These are phyloP conservation scores for Cryptosporidium sp. DNA, from an alignment of 169 alveolate genomes.

Conservation along the genomic window DNA sequence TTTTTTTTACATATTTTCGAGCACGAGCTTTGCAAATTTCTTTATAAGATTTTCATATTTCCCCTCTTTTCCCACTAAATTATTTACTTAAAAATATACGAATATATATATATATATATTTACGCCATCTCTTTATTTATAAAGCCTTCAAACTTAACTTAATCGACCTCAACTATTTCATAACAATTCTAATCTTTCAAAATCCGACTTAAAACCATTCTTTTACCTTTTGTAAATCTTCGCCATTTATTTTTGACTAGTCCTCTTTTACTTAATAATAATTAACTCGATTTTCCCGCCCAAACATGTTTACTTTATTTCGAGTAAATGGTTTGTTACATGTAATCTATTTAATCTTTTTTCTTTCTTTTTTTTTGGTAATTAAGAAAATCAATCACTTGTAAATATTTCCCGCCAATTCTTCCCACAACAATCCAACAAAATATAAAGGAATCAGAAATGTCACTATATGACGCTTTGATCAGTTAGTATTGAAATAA, in stretches of 20 bases:
- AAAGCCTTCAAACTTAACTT: too few species aligned
- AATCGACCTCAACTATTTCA: too few species aligned
- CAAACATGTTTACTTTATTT: not conserved
- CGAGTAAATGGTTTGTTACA: not conserved
- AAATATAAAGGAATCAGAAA: not conserved
- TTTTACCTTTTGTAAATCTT: too few species aligned
- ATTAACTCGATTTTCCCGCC: not conserved
- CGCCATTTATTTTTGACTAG: not conserved
- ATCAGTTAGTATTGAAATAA: too few species aligned
- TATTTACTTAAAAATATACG: not conserved
- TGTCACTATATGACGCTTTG: not conserved
- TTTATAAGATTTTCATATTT: not conserved
- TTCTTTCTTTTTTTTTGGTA: too few species aligned
- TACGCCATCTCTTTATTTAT: not conserved
- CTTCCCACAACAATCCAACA: too few species aligned
- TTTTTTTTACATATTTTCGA: constrained; percentile 6
- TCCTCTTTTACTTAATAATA: too few species aligned
- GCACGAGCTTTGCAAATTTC: constrained; percentile 9
- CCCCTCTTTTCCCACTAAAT: not conserved
- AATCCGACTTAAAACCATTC: too few species aligned
- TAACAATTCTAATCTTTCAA: too few species aligned
- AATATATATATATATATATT: too few species aligned
- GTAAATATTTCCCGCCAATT: not conserved
- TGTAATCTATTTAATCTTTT: not conserved
- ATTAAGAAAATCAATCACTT: not conserved